Base-by-base conservation (phyloP, 352 stramenopile genomes). In the Phytophthora fragariaefolia region DNA sequence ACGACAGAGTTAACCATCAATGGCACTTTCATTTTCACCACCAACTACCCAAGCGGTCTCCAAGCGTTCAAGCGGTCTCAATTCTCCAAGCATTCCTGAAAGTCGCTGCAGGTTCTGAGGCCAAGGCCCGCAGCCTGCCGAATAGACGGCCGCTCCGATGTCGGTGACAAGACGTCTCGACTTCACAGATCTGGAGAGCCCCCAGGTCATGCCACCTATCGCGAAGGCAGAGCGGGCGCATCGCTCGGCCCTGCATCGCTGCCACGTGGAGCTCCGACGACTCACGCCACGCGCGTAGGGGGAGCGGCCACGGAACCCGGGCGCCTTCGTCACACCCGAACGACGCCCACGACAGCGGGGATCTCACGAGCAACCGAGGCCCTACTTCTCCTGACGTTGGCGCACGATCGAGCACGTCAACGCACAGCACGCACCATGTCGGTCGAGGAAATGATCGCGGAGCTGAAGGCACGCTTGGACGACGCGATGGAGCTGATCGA, bases 81-180 rank as follows among this genome's bases (percentile, higher is more conserved):
- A n/a, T n/a, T n/a, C n/a, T n/a, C n/a, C n/a, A n/a, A n/a, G n/a
- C n/a, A n/a, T n/a, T 38, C 32, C 32, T 1, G 6, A 13, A 38
- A 38, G 32, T 38, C n/a, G 32, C 32, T n/a, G 17, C 32, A 38
- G 32, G 32, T 38, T 2, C 18, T 58, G 47, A 58, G 48, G 36
- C 47, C 24, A 65, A 58, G 32, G n/a, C n/a, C 45, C 30, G 32
- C 46, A 57, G 45, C 7, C 23, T 43, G 46, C 24, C 13, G n/a
- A 45, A 36, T 17, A 58, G 34, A 65, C 45, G 58, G 23, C 58
- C 23, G 7, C 26, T 7, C n/a, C 47, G 55, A 63, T 63, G 45
- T 63, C 45, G 17, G 56, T 58, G 23, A 65, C 48, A 0, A 36
- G 58, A 30, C 46, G 38, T 1, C 58, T 58, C 47, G 47, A 58